Conservation (phyloP, 208 protist species). For the Trypanosoma congolense region DNA sequence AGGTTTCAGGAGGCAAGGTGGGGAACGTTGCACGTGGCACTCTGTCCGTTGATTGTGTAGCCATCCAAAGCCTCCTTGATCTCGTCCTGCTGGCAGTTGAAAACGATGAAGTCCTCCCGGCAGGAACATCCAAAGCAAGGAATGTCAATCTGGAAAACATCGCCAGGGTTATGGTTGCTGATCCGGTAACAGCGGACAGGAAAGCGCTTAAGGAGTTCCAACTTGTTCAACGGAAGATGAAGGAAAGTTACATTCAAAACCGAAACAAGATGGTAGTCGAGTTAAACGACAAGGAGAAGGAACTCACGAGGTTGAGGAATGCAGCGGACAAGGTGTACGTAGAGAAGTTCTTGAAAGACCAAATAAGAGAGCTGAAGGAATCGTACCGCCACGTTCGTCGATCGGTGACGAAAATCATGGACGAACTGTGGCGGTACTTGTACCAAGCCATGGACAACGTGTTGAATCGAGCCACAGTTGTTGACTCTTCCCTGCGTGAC, state of each 20-base stretch:
- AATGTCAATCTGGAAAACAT: slow-evolving; percentile 29
- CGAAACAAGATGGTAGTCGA: slow-evolving; percentile 41
- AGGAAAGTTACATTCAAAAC: slow-evolving; percentile 40
- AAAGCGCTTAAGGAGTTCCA: slow-evolving; percentile 44
- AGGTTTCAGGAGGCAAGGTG: background rate
- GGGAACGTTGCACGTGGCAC: background rate
- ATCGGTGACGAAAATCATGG: slow-evolving; percentile 37
- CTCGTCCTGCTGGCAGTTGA: slow-evolving; percentile 81
- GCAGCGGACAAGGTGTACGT: slow-evolving; percentile 57
- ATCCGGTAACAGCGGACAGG: slow-evolving; percentile 32
- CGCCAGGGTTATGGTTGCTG: slow-evolving; percentile 24
- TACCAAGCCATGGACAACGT: slow-evolving; percentile 43
- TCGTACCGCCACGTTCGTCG: slow-evolving; percentile 39
- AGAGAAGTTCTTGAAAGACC: slow-evolving; percentile 25
- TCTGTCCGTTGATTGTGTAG: slow-evolving; percentile 37
- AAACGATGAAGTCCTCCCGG: slow-evolving; percentile 52
- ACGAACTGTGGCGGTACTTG: slow-evolving; percentile 42
- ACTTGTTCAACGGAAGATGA: slow-evolving; percentile 46
- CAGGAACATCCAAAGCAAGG: slow-evolving; percentile 11
- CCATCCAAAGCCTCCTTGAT: slow-evolving; percentile 80
- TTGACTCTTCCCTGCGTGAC: slow-evolving; percentile 57
- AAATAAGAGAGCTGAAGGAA: slow-evolving; percentile 32
- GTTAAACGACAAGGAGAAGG: slow-evolving; percentile 44
- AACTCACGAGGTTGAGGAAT: slow-evolving; percentile 56
- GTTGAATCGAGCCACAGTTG: slow-evolving; percentile 36